Evolutionary conservation across 2,329 filamentous ascomycete genomes (phyloP).

Genomic region (Aspergillus floridensis): DNA sequence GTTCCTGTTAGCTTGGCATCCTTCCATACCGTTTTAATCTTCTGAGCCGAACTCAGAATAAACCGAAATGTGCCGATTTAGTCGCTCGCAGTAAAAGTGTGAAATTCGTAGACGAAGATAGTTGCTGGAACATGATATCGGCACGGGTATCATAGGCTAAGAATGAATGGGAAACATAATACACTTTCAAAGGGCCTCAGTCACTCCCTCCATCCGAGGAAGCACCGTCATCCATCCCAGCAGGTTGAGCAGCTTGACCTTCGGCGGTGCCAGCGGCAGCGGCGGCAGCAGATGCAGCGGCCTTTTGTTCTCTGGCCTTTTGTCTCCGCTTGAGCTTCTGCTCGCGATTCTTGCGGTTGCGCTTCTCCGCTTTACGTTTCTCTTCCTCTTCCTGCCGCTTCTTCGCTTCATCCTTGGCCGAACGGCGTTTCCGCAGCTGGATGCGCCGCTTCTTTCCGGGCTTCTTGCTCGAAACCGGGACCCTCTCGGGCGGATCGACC

Average conservation of each 20-base stretch:
- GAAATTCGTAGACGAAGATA: not conserved
- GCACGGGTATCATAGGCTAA: constrained; percentile 11
- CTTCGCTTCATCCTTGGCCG: constrained; percentile 31
- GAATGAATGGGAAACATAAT: not conserved
- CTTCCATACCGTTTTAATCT: constrained; percentile 4
- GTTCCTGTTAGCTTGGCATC: constrained; percentile 6
- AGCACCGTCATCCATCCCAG: constrained; percentile 17
- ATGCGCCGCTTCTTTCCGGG: constrained; percentile 45
- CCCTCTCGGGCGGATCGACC: constrained; percentile 21
- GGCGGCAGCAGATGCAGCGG: constrained; percentile 26
- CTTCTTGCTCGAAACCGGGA: constrained; percentile 37
- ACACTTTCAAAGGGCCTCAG: constrained; percentile 3
- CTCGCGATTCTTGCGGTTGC: constrained; percentile 40
- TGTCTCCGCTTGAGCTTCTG: constrained; percentile 39
- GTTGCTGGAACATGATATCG: not conserved
- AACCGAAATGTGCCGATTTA: not conserved
- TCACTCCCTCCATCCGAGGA: constrained; percentile 17
- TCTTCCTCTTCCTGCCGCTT: constrained; percentile 31
- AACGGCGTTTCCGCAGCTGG: constrained; percentile 36
- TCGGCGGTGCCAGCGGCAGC: constrained; percentile 16
- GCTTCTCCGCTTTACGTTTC: constrained; percentile 38
- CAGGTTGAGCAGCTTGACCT: constrained; percentile 16
- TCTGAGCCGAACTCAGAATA: not conserved
- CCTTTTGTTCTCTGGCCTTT: constrained; percentile 38
- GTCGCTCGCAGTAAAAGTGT: not conserved